Conservation (phyloP, 2,329 filamentous ascomycete genomes). For the Botrytis fabae region DNA sequence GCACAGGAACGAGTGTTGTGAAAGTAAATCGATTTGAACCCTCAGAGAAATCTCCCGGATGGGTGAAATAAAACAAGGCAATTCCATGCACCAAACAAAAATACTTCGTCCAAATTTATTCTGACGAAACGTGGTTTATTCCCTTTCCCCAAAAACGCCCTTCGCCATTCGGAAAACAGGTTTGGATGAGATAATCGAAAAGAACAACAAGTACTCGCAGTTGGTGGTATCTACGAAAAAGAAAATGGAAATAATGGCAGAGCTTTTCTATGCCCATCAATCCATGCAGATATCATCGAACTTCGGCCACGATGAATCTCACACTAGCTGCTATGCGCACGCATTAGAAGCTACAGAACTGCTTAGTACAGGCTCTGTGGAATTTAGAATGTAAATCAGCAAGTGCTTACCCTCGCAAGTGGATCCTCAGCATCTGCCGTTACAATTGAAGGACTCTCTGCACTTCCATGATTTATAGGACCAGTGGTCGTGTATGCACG, state of each 20-base stretch:
- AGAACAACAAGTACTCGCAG: slow-evolving; percentile 20
- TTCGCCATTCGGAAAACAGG: slow-evolving; percentile 17
- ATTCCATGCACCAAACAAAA: slow-evolving; percentile 18
- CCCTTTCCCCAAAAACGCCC: slow-evolving; percentile 21
- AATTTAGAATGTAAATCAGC: slow-evolving; percentile 18
- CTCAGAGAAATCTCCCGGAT: not conserved
- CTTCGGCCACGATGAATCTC: not conserved
- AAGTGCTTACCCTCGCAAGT: slow-evolving; percentile 38
- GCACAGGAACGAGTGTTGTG: slow-evolving; percentile 15
- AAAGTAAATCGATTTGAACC: slow-evolving; percentile 8
- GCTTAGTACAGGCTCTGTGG: slow-evolving; percentile 28
- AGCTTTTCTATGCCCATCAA: slow-evolving; percentile 13
- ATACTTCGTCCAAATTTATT: slow-evolving; percentile 15
- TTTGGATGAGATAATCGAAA: slow-evolving; percentile 22
- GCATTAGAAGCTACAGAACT: slow-evolving; percentile 40
- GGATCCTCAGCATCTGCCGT: slow-evolving; percentile 60
- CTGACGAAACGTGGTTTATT: slow-evolving; percentile 19
- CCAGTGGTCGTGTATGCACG: slow-evolving; percentile 71
- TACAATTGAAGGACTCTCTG: slow-evolving; percentile 63
- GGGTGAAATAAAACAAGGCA: slow-evolving; percentile 15
- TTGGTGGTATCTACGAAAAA: slow-evolving; percentile 27
- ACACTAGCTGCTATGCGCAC: slow-evolving; percentile 39
- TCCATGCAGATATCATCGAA: slow-evolving; percentile 19
- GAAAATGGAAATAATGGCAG: slow-evolving; percentile 18
- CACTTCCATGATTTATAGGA: slow-evolving; percentile 53